Conservation (phyloP, 768 basidiomycete genomes). For the Mycena pura region DNA sequence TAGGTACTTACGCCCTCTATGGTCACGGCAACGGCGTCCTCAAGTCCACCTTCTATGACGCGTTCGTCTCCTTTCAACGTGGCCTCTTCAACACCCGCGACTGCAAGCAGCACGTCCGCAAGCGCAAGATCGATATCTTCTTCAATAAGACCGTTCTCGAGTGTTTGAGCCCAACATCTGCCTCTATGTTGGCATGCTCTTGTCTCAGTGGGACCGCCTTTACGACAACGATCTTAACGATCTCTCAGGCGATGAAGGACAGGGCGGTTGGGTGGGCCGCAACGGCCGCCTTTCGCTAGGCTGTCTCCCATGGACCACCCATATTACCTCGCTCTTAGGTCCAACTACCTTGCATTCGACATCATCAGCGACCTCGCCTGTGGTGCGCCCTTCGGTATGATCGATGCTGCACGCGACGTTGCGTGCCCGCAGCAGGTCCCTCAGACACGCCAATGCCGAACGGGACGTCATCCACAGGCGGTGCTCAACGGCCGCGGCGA, state of each 20-base stretch:
- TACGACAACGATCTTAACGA: constrained; percentile 61
- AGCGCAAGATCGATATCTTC: constrained; percentile 90
- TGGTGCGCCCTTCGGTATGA: constrained; percentile 88
- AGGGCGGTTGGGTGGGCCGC: constrained; percentile 64
- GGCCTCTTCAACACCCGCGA: constrained; percentile 82
- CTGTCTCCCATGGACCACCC: constrained; percentile 62
- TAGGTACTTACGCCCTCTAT: constrained; percentile 75
- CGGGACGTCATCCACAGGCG: constrained; percentile 58
- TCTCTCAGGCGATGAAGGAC: constrained; percentile 60
- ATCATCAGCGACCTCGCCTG: constrained; percentile 89
- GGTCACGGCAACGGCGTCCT: constrained; percentile 83
- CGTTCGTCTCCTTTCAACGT: constrained; percentile 74
- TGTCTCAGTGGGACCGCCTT: constrained; percentile 78
- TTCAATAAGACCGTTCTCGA: constrained; percentile 83
- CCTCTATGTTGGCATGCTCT: constrained; percentile 53
- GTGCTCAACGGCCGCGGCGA: constrained; percentile 92
- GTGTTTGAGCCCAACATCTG: constrained; percentile 83
- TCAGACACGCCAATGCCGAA: constrained; percentile 51
- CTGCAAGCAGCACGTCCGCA: constrained; percentile 79
- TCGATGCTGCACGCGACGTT: constrained; percentile 71
- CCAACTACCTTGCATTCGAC: constrained; percentile 62
- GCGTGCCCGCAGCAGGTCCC: constrained; percentile 68
- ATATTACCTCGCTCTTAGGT: background rate
- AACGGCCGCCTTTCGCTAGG: constrained; percentile 75
- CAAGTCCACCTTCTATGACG: constrained; percentile 78